Conservation (phyloP, 1,284 basidiomycete species). For the Boletellus deceptivus region DNA sequence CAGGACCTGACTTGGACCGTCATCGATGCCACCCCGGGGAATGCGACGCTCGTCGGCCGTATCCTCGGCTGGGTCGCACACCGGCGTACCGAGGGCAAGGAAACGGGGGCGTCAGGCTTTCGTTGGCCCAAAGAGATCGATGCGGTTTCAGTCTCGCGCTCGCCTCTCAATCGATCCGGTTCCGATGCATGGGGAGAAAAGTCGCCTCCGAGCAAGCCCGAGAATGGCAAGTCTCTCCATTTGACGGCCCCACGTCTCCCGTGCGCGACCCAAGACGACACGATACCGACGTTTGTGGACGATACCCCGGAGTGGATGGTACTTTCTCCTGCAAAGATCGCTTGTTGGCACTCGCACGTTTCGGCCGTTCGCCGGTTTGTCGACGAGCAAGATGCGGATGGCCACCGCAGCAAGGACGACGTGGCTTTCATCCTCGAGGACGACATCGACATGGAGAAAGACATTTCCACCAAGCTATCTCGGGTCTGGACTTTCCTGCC, state of each 20-base stretch:
- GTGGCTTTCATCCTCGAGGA: slow-evolving; percentile 69
- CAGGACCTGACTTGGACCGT: slow-evolving; percentile 50
- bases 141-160: slow-evolving; percentile 26
- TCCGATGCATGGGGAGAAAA: slow-evolving; percentile 34
- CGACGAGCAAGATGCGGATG: slow-evolving; percentile 12
- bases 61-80: slow-evolving; percentile 44
- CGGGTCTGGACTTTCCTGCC: slow-evolving; percentile 59
- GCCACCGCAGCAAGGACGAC: slow-evolving; percentile 21
- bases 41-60: slow-evolving; percentile 36
- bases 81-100: slow-evolving; percentile 29
- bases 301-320: slow-evolving; percentile 45
- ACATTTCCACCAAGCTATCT: slow-evolving; percentile 51
- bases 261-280: slow-evolving; percentile 49
- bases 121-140: slow-evolving; percentile 48
- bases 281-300: slow-evolving; percentile 39
- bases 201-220: background rate
- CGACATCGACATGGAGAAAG: slow-evolving; percentile 75
- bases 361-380: slow-evolving; percentile 50
- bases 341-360: slow-evolving; percentile 76
- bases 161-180: slow-evolving; percentile 32
- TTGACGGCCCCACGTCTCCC: slow-evolving; percentile 32
- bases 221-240: background rate
- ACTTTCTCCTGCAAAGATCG: slow-evolving; percentile 58
- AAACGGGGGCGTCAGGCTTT: slow-evolving; percentile 29
- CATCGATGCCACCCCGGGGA: slow-evolving; percentile 44